Percentiles rank a stretch among this genome's conserved stretches.
Evolutionary conservation across 2,329 filamentous ascomycete species (phyloP).

Genomic region (Clonostachys rhizophaga): DNA sequence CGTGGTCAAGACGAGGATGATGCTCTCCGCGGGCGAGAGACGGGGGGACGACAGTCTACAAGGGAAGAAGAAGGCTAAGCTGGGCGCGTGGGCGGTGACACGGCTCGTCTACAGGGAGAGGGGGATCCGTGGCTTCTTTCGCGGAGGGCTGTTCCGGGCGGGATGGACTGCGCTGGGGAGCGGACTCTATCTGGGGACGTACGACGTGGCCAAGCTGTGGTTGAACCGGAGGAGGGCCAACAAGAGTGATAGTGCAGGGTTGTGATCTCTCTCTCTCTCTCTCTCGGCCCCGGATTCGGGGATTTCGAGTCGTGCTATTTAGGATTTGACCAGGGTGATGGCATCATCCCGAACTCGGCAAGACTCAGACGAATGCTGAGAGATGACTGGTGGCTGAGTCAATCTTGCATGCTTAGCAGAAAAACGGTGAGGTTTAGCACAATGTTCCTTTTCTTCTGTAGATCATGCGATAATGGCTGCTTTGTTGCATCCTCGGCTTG

Average conservation of each 20-base stretch:
- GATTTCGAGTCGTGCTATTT: no score
- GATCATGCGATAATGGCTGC: no score
- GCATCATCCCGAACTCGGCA: background rate
- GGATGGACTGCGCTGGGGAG: slow-evolving; percentile 80
- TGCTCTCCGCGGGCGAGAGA: slow-evolving; percentile 58
- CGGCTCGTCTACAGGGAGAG: slow-evolving; percentile 60
- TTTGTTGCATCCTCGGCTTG: no score
- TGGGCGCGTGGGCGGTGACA: slow-evolving; percentile 51
- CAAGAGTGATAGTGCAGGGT: no score
- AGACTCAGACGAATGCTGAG: background rate
- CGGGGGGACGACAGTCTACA: background rate
- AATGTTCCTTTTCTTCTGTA: no score
- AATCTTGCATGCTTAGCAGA: background rate
- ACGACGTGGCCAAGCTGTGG: slow-evolving; percentile 73
- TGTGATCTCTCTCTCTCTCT: no score
- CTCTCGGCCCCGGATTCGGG: no score
- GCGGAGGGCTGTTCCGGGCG: slow-evolving; percentile 67
- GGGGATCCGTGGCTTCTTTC: slow-evolving; percentile 71
- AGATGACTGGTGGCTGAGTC: background rate
- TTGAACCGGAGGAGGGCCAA: slow-evolving; percentile 22
- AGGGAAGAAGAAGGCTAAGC: slow-evolving; percentile 8
- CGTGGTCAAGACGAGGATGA: slow-evolving; percentile 85
- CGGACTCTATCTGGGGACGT: slow-evolving; percentile 80
- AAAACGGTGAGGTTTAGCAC: no score
- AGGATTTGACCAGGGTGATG: background rate